Evolutionary conservation across 1,284 basidiomycete genomes (phyloP).

Genomic region (Rhodotorula sp.): DNA sequence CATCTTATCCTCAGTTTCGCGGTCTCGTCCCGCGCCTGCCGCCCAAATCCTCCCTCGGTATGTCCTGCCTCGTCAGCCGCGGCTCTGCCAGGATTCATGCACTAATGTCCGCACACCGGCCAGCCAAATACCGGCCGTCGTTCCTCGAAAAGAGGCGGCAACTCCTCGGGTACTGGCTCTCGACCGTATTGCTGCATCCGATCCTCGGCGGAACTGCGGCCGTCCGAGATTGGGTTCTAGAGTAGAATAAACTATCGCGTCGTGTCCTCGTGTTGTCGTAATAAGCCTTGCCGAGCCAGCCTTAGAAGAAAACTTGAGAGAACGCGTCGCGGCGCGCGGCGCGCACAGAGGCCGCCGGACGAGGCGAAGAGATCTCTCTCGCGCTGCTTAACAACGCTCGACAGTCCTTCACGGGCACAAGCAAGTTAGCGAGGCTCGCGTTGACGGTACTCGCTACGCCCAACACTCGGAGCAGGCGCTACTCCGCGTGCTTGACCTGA

Average conservation of each 20-base stretch:
- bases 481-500: neutral
- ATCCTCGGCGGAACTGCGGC: constrained; percentile 64
- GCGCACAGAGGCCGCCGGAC: neutral
- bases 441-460: no score
- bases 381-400: no score
- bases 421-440: neutral
- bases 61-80: neutral
- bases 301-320: neutral
- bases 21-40: constrained; percentile 63
- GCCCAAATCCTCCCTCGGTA: constrained; percentile 64
- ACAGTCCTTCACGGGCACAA: neutral
- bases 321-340: constrained; percentile 3
- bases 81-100: no score
- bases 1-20: constrained; percentile 58
- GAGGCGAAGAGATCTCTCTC: neutral
- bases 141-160: constrained; percentile 69
- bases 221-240: constrained; percentile 65
- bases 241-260: constrained; percentile 44
- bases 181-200: constrained; percentile 65
- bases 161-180: constrained; percentile 66
- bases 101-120: neutral
- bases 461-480: neutral
- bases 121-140: constrained; percentile 58
- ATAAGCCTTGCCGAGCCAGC: neutral
- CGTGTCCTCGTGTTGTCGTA: constrained; percentile 11